A percentile compares a stretch with the other conserved stretches of the same genome.
Conservation (phyloP, 2,329 filamentous ascomycete genomes). For the Neopestalotiopsis rosae region DNA sequence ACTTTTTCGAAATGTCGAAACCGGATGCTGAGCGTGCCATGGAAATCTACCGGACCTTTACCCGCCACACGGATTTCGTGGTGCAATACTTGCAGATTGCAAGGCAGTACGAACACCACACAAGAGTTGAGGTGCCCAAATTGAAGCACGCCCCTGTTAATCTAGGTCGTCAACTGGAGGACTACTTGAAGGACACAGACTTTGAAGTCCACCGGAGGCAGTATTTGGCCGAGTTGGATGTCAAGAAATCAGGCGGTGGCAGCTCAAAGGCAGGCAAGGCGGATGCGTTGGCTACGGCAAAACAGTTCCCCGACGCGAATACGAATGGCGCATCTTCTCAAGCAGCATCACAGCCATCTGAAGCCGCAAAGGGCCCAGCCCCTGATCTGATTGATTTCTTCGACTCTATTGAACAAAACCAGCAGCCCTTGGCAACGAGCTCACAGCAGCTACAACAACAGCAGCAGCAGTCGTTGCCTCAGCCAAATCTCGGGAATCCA, state of each 20-base stretch:
- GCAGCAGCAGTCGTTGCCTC: conserved; percentile 28
- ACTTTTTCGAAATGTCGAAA: conserved; percentile 98
- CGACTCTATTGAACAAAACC: conserved; percentile 88
- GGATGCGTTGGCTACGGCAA: conserved; percentile 45
- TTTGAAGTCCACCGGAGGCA: conserved; percentile 94
- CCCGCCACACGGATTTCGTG: conserved; percentile 88
- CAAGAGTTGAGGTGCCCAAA: conserved; percentile 91
- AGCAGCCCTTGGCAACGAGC: conserved; percentile 67
- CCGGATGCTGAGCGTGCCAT: conserved; percentile 91
- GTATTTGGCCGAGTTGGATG: conserved; percentile 87
- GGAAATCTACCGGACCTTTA: conserved; percentile 90
- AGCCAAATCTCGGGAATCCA: conserved; percentile 42
- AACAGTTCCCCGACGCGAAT: conserved; percentile 43
- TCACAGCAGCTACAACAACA: conserved; percentile 40
- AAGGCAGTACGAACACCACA: conserved; percentile 89
- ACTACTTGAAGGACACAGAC: conserved; percentile 92
- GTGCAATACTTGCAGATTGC: conserved; percentile 89
- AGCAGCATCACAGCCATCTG: conserved; percentile 47
- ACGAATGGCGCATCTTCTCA: conserved; percentile 41
- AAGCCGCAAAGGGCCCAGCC: conserved; percentile 65
- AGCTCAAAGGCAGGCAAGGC: conserved; percentile 43
- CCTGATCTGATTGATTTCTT: conserved; percentile 94
- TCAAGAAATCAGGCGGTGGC: conserved; percentile 58
- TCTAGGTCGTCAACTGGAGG: conserved; percentile 85
- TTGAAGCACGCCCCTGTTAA: conserved; percentile 96